phyloP scores from a whole-genome alignment of 371 early-diverging fungal species.

The Apophysomyces trapeziformis region DNA sequence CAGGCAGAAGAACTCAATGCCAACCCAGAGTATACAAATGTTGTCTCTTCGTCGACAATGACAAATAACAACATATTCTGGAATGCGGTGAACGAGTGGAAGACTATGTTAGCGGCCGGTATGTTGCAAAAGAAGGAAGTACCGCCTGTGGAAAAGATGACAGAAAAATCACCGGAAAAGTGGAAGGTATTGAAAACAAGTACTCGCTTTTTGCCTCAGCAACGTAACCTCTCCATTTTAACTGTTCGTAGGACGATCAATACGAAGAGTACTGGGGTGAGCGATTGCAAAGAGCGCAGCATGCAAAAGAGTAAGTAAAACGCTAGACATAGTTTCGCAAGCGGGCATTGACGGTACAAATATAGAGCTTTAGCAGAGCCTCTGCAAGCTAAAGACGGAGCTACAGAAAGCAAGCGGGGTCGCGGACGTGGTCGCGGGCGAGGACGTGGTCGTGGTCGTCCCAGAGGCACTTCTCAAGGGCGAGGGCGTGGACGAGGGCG shows the following conservation, averaged over 20 bases:
- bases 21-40: conserved; percentile 1
- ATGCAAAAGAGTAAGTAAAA: neutral
- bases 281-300: neutral
- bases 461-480: neutral
- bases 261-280: conserved; percentile 6
- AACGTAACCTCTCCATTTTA: no score
- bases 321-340: neutral
- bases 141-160: neutral
- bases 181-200: neutral
- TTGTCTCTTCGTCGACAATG: neutral
- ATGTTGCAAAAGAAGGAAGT: neutral
- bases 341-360: neutral
- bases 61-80: neutral
- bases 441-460: conserved; percentile 2
- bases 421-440: conserved; percentile 2
- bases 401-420: neutral
- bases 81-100: neutral
- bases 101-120: neutral
- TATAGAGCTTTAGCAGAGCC: neutral
- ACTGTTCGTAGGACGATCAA: neutral
- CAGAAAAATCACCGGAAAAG: neutral
- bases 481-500: conserved; percentile 1
- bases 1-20: neutral
- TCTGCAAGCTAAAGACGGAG: neutral
- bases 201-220: no score